These are phyloP conservation scores for Cyclotella kingstonii DNA, from an alignment of 108 stramenopile genomes.

Conservation along the genomic window DNA sequence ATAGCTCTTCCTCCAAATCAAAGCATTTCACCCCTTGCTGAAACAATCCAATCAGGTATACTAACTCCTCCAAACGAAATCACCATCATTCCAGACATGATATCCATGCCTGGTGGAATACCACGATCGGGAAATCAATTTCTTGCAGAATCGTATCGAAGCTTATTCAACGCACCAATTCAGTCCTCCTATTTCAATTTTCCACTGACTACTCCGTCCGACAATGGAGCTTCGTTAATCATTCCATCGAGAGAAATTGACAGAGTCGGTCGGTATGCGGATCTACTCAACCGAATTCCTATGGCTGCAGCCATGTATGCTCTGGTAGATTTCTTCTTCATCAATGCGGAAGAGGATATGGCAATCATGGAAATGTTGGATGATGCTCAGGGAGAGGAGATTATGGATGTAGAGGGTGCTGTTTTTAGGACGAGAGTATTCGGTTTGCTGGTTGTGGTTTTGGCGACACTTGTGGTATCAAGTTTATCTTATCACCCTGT, in stretches of 20 bases:
- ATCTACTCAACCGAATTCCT: slow-evolving; percentile 38
- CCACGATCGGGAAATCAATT: slow-evolving; percentile 37
- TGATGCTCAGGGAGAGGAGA: slow-evolving; percentile 19
- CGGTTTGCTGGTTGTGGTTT: slow-evolving; percentile 29
- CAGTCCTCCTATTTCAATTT: background rate
- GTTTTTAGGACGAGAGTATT: slow-evolving; percentile 26
- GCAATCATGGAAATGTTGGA: slow-evolving; percentile 35
- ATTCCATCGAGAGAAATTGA: slow-evolving; percentile 35
- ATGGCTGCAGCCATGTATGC: slow-evolving; percentile 36
- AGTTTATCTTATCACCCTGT: slow-evolving; percentile 39
- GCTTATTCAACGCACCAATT: slow-evolving; percentile 25
- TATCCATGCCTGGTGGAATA: slow-evolving; percentile 34
- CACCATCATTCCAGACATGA: slow-evolving; percentile 34
- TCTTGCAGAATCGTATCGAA: slow-evolving; percentile 30
- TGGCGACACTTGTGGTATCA: slow-evolving; percentile 24
- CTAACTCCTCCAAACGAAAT: slow-evolving; percentile 10
- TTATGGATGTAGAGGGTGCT: slow-evolving; percentile 27
- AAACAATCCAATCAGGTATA: slow-evolving; percentile 36
- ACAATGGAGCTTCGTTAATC: background rate
- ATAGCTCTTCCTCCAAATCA: slow-evolving; percentile 18
- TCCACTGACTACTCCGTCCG: background rate
- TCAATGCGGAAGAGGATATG: slow-evolving; percentile 43
- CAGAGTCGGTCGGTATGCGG: slow-evolving; percentile 31
- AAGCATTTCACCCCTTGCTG: slow-evolving; percentile 21
- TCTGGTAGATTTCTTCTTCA: slow-evolving; percentile 33